A percentile compares a stretch with the other conserved stretches of the same genome.
These are phyloP conservation scores for Fusarium clavum DNA, from an alignment of 2,329 filamentous ascomycete genomes.

Conservation along the genomic window DNA sequence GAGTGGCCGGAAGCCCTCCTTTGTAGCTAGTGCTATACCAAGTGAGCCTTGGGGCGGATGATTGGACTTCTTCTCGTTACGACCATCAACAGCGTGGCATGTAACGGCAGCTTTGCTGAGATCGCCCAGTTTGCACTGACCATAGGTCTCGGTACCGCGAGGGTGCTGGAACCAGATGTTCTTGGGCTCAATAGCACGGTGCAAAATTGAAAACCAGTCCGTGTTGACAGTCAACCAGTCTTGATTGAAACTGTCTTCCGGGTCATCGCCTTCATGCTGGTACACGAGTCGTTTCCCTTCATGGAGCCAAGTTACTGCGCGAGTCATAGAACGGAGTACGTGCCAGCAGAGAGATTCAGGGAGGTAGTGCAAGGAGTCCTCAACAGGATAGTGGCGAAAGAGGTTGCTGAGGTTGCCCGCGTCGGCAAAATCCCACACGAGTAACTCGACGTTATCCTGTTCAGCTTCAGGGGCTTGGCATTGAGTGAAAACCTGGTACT, in stretches of 20 bases:
- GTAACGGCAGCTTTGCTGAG: conserved; percentile 57
- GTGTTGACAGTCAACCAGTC: conserved; percentile 46
- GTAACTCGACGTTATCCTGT: conserved; percentile 46
- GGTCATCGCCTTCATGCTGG: not conserved
- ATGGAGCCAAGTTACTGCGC: conserved; percentile 65
- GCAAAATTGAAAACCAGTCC: conserved; percentile 65
- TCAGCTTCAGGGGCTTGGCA: conserved; percentile 11
- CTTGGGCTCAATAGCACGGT: conserved; percentile 59
- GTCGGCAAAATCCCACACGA: conserved; percentile 66
- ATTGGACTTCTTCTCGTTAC: not conserved
- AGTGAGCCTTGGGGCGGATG: not conserved
- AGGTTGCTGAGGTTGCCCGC: conserved; percentile 61
- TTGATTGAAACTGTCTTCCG: not conserved
- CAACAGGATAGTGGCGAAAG: conserved; percentile 47
- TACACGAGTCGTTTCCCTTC: conserved; percentile 55
- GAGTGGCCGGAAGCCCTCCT: conserved; percentile 30
- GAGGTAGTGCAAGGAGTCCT: conserved; percentile 50
- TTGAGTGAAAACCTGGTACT: conserved; percentile 35
- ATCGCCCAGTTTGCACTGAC: conserved; percentile 65
- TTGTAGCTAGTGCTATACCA: conserved; percentile 24
- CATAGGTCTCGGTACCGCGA: conserved; percentile 62
- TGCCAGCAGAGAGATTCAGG: conserved; percentile 69
- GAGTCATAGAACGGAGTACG: conserved; percentile 60
- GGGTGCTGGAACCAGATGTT: conserved; percentile 65
- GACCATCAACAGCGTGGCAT: conserved; percentile 46